Evolutionary conservation across 129 eudicot species (phyloP), one percentile per base, ranked within the genome.

Genomic region (Artemisia annua): DNA sequence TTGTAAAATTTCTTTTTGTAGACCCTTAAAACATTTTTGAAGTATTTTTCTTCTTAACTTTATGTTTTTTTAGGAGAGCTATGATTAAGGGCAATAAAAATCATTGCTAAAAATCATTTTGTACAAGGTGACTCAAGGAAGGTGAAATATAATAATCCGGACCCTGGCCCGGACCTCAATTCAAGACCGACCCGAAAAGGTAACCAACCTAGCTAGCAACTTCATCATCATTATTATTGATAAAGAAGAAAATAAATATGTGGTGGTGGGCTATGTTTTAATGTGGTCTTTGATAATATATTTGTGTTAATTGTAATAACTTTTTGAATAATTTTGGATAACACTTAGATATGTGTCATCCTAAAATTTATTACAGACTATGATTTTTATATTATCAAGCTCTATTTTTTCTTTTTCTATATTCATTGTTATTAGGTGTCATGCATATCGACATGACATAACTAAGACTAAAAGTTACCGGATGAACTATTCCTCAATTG

Each of bases 141-240:
- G 77, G 77, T 26, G 62, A 53, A 72, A 63, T 71, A 71, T 30
- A 54, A 71, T 71, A 53, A 71, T 78, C 46, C 11, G 24, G 44
- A 53, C 63, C 53, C 76, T 71, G 61, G 20, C 72, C 76, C 72
- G 20, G 18, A 28, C 59, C 52, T 58, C 70, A 32, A 73, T 64
- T 78, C n/a, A 55, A 78, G 16, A 64, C 72, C 82, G 68, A 71
- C 82, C 77, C 78, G 68, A 52, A 71, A 78, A 78, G 78, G 82
- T 71, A 78, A 71, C 78, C 78, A 78, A 48, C 55, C 63, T 78
- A 53, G 82, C 63, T 78, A 53, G 82, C 82, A 71, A 63, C 69
- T 71, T 71, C 82, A 71, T 78, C 1, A 1, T 20, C 78, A 78
- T 71, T 70, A 63, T 78, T 63, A 64, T 78, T 78, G 53, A 78